phyloP scores from a whole-genome alignment of 371 early-diverging fungal species.

The Mucor saturninus region DNA sequence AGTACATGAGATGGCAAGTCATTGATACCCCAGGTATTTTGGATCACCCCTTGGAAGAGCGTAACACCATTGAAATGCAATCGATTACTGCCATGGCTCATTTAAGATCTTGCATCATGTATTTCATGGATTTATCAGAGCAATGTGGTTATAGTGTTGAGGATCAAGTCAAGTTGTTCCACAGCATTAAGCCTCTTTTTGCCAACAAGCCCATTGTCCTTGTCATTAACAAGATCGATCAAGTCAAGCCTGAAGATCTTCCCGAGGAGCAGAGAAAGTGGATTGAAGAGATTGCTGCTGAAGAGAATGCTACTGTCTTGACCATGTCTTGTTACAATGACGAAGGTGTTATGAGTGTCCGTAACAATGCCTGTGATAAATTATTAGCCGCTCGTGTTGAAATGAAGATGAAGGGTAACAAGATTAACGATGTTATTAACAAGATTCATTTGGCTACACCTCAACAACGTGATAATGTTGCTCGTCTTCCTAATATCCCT shows the following conservation, averaged over 20 bases:
- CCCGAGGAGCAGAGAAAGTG: slow-evolving; percentile 73
- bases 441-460: slow-evolving; percentile 95
- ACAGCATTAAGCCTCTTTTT: slow-evolving; percentile 98
- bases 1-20: slow-evolving; percentile 99
- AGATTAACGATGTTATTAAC: slow-evolving; percentile 92
- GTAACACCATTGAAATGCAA: slow-evolving; percentile 99
- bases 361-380: slow-evolving; percentile 93
- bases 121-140: slow-evolving; percentile 99
- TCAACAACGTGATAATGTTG: slow-evolving; percentile 79
- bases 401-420: slow-evolving; percentile 90
- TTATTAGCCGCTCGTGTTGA: slow-evolving; percentile 94
- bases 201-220: slow-evolving; percentile 98
- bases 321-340: slow-evolving; percentile 93
- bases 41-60: slow-evolving; percentile 99
- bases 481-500: slow-evolving; percentile 89
- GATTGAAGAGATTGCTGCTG: slow-evolving; percentile 75
- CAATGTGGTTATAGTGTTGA: slow-evolving; percentile 98
- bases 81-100: slow-evolving; percentile 99
- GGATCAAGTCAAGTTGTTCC: slow-evolving; percentile 94
- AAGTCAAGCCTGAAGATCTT: slow-evolving; percentile 79
- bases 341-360: slow-evolving; percentile 95
- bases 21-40: slow-evolving; percentile 99
- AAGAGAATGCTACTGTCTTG: slow-evolving; percentile 76
- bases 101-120: slow-evolving; percentile 96
- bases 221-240: slow-evolving; percentile 98